Conservation (phyloP, 2,329 filamentous ascomycete genomes). For the Curvularia sp. region DNA sequence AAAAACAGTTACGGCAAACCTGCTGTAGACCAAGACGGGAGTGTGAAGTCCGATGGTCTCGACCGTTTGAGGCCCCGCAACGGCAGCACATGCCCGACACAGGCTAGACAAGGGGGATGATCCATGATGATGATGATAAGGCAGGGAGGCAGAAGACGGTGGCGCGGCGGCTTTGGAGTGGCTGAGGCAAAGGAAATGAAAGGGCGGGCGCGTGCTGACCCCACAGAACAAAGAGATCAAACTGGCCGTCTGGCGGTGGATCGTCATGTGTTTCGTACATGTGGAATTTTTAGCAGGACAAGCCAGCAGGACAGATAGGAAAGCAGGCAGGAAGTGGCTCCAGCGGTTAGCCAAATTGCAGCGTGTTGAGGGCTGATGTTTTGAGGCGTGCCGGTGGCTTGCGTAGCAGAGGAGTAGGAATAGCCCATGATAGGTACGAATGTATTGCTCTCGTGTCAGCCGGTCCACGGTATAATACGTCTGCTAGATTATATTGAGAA, state of each 20-base stretch:
- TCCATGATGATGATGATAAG: not conserved
- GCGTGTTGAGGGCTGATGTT: not conserved
- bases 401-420: not conserved
- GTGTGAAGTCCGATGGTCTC: conserved; percentile 10
- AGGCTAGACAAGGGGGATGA: conserved; percentile 4
- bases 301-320: not conserved
- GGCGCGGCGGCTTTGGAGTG: conserved; percentile 3
- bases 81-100: conserved; percentile 12
- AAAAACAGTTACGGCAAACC: conserved; percentile 8
- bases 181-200: conserved; percentile 16
- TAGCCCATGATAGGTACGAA: not conserved
- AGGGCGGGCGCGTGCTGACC: conserved; percentile 14
- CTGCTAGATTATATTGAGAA: conserved; percentile 29
- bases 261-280: conserved; percentile 9
- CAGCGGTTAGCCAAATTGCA: not conserved
- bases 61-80: conserved; percentile 15
- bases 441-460: not conserved
- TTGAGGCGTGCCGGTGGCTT: conserved; percentile 11
- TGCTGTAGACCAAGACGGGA: not conserved
- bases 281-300: conserved; percentile 4
- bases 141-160: conserved; percentile 1
- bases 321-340: too few species aligned
- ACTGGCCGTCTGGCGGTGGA: too few species aligned
- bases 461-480: not conserved
- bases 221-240: conserved; percentile 4